Base-by-base conservation (phyloP, 164 flowering plant genomes). In the Saururus chinensis region DNA sequence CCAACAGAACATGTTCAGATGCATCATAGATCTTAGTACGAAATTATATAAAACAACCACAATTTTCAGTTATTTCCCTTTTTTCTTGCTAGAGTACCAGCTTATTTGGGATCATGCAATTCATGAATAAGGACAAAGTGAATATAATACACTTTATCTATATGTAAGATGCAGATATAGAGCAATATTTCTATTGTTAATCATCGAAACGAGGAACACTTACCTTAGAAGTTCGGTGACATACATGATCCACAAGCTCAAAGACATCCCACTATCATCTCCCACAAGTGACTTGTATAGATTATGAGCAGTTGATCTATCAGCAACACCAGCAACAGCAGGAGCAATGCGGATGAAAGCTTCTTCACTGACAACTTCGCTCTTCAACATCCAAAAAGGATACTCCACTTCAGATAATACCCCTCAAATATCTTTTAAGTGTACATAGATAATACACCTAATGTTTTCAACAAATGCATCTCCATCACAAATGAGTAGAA, bases 281-380 rank as follows among this genome's bases (percentile, higher is more conserved):
- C 91, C 88, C 67, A 82, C 84, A 76, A 93, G 97, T 71, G 95
- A 86, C 77, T 81, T 87, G 72, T 79, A 93, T 65, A 93, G 84
- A 71, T 79, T 78, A 73, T 93, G 96, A 21, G 68, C 95, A 41
- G 96, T 93, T 40, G 95, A 60, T 67, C 77, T 79, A 78, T 93
- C 99, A 71, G 97, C 96, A 60, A 93, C 80, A 73, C 97, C 99
- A 70, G 97, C 71, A 62, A 93, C 70, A 65, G 95, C 87, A 23
- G 99, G 88, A 74, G 92, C 95, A 66, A 90, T 82, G 57, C 97
- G 97, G 73, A 78, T 74, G 76, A 93, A 93, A 68, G 97, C 97
- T 63, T 79, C 87, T 78, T 88, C 89, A 45, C 82, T 73, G 8
- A 88, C 89, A 63, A 80, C 78, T 70, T 73, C 81, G 58, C 63